Evolutionary conservation across 257 asterid genomes (phyloP), one percentile per base, ranked within the genome.

Genomic region (Fraxinus cuspidata): DNA sequence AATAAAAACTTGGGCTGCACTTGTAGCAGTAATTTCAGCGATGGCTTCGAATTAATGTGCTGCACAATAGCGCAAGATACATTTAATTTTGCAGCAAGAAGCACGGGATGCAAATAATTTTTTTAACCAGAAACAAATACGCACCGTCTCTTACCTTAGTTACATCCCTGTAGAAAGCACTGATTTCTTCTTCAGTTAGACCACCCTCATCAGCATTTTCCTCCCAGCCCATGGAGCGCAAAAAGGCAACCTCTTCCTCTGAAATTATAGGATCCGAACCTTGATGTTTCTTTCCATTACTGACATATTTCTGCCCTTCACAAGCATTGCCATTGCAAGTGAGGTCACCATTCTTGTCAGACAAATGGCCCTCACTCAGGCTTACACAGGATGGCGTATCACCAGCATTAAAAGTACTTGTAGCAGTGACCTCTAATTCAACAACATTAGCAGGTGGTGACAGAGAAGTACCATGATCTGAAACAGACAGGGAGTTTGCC

Each of bases 211-310:
- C 97, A 75, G 82, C 81, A 77, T 93, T 87, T 83, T 95, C 99
- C 84, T 93, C 96, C 99, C 99, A 96, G 42, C 99, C 99, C 85
- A 96, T 69, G 49, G 97, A 89, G 60, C 92, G 97, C 49, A 96
- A 81, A 74, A 96, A 90, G n/a, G 94, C 97, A 83, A 92, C 89
- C 85, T 96, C 99, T 85, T 93, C 98, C 88, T 91, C 99, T 0
- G 97, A 75, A 73, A 85, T n/a, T n/a, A n/a, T 81, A 28, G 88
- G 86, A 77, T 81, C 87, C 49, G 80, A 66, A 72, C 78, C 82
- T 18, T 78, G 76, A 82, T 82, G 81, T 19, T 73, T 85, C 85
- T 77, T 82, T 16, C 90, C 92, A 77, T 86, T 90, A 79, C 77
- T 49, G 74, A 37, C 81, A 76, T 56, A 42, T 76, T 79, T 83